Conservation (phyloP, 1,139 yeast genomes). For the Geotrichum macrosporum region DNA sequence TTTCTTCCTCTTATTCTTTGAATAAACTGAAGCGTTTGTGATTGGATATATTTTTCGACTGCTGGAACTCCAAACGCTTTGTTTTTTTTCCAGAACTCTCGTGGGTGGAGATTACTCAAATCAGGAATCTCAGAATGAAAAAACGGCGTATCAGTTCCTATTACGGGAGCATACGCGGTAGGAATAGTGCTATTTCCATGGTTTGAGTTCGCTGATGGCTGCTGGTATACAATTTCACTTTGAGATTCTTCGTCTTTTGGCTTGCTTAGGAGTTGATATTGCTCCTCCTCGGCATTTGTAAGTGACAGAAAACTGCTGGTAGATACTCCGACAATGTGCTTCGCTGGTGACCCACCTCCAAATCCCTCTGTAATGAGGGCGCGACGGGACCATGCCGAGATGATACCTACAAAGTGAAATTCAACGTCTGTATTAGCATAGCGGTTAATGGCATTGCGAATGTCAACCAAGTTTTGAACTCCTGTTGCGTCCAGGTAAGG, state of each 20-base stretch:
- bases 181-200: no score
- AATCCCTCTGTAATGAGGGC: conserved; percentile 35
- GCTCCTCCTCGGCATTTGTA: no score
- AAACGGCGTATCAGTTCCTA: conserved; percentile 72
- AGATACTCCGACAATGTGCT: conserved; percentile 5
- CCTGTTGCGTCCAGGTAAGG: conserved; percentile 76
- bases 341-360: conserved; percentile 6
- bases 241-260: conserved; percentile 1
- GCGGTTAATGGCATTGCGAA: conserved; percentile 63
- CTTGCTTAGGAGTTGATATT: background rate
- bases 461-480: conserved; percentile 70
- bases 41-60: no score
- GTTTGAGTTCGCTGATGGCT: conserved; percentile 40
- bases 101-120: no score
- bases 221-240: background rate
- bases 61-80: no score
- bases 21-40: no score
- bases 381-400: conserved; percentile 82
- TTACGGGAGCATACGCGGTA: no score
- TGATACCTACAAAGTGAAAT: conserved; percentile 80
- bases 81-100: no score
- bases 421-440: conserved; percentile 83
- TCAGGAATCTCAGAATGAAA: conserved; percentile 87
- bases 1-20: no score
- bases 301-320: conserved; percentile 3